Conservation (phyloP, 1,284 basidiomycete species). For the Bjerkandera adusta region DNA sequence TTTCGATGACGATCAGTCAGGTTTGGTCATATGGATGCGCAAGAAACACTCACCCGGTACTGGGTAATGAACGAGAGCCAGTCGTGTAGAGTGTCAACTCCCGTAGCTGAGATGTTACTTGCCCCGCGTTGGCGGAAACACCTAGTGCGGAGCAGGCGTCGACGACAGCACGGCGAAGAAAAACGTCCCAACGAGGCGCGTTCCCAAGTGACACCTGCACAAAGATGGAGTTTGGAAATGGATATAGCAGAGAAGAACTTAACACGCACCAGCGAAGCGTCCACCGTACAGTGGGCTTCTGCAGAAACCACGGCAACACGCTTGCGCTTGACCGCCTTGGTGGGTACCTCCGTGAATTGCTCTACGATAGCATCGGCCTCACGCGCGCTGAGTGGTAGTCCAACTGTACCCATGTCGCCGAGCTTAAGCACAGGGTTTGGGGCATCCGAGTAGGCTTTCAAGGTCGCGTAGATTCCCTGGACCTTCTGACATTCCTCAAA, state of each 20-base stretch:
- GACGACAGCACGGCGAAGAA: conserved; percentile 17
- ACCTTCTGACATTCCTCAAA: too few relatives aligned
- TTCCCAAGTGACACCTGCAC: conserved; percentile 23
- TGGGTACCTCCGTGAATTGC: too few relatives aligned
- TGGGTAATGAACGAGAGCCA: conserved; percentile 33
- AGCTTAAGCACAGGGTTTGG: conserved; percentile 27
- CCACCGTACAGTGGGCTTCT: conserved; percentile 31
- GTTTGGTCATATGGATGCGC: neutral
- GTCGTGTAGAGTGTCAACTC: conserved; percentile 45
- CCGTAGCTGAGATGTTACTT: conserved; percentile 38
- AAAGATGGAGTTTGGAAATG: neutral
- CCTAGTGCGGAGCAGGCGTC: conserved; percentile 29
- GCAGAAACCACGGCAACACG: conserved; percentile 26
- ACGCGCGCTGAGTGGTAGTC: conserved; percentile 36
- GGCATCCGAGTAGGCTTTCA: conserved; percentile 20
- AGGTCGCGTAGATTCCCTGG: too few relatives aligned
- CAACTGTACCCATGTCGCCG: conserved; percentile 27
- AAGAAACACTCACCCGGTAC: conserved; percentile 16
- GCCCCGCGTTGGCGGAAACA: conserved; percentile 14
- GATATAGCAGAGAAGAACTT: neutral
- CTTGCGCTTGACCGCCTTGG: conserved; percentile 28
- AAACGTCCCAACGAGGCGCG: conserved; percentile 23
- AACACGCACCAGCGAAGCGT: conserved; percentile 18
- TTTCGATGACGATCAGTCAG: conserved; percentile 24
- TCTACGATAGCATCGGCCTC: conserved; percentile 38